These are phyloP conservation scores for Ceratocystis alfenasii DNA, from an alignment of 2,329 filamentous ascomycete genomes.

Conservation along the genomic window DNA sequence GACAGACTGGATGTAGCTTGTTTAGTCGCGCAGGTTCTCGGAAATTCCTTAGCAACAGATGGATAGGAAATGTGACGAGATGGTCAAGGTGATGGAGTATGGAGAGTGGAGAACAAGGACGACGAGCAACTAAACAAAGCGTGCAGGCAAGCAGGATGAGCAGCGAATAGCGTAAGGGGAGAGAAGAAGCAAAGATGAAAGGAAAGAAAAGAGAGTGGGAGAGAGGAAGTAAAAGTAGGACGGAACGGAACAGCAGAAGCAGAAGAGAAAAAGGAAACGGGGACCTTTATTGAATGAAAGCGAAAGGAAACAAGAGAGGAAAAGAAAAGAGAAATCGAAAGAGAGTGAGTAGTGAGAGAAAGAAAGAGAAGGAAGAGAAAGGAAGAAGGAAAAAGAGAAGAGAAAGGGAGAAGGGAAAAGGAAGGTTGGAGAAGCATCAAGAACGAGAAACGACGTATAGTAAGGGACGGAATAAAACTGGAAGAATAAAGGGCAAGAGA, in stretches of 20 bases:
- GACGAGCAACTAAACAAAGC: constrained; percentile 23
- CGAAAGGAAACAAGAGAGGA: constrained; percentile 20
- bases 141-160: constrained; percentile 25
- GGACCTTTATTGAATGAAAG: constrained; percentile 7
- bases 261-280: constrained; percentile 21
- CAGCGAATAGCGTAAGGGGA: constrained; percentile 24
- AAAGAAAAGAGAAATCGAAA: constrained; percentile 26
- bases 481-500: constrained; percentile 2
- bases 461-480: constrained; percentile 22
- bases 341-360: constrained; percentile 14
- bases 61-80: constrained; percentile 28
- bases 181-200: constrained; percentile 23
- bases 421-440: constrained; percentile 25
- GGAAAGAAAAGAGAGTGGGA: constrained; percentile 22
- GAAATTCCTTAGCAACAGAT: constrained; percentile 28
- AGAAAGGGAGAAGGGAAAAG: constrained; percentile 10
- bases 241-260: constrained; percentile 5
- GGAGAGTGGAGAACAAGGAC: constrained; percentile 16
- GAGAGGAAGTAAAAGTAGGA: constrained; percentile 26
- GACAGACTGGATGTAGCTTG: neutral
- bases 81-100: constrained; percentile 24
- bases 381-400: constrained; percentile 26
- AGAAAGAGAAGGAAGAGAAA: constrained; percentile 16
- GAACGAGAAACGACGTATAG: constrained; percentile 23
- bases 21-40: neutral